These are phyloP conservation scores for Kwoniella mangroviensis DNA, from an alignment of 768 basidiomycete genomes.

Conservation along the genomic window DNA sequence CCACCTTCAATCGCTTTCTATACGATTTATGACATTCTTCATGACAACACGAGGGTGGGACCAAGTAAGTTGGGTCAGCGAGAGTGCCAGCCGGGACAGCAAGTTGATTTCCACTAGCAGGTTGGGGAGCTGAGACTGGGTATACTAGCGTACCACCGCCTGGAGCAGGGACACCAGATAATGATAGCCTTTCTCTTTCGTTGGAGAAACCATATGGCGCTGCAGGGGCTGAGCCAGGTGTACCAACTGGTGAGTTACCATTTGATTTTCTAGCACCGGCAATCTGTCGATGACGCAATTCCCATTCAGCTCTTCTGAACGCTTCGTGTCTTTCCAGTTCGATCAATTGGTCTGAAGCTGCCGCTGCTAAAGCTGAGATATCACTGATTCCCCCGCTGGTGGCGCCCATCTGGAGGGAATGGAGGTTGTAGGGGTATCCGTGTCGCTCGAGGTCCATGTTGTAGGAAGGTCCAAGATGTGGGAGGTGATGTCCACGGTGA, in stretches of 20 bases:
- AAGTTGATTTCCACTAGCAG: constrained; percentile 52
- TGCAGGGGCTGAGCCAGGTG: constrained; percentile 35
- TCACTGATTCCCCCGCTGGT: constrained; percentile 56
- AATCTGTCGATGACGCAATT: constrained; percentile 72
- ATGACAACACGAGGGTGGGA: constrained; percentile 60
- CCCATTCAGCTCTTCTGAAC: constrained; percentile 81
- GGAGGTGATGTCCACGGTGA: constrained; percentile 32
- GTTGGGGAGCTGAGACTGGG: constrained; percentile 55
- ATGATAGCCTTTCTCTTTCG: constrained; percentile 46
- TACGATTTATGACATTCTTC: constrained; percentile 62
- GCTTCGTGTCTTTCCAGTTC: constrained; percentile 87
- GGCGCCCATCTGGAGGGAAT: constrained; percentile 35
- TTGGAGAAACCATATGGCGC: constrained; percentile 48
- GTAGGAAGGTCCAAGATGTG: constrained; percentile 50
- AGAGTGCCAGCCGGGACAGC: constrained; percentile 58
- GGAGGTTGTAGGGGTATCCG: constrained; percentile 46
- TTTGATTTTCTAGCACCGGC: constrained; percentile 50
- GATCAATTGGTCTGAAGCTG: constrained; percentile 85
- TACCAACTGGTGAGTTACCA: constrained; percentile 47
- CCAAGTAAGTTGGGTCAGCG: constrained; percentile 58
- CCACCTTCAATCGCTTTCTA: constrained; percentile 59
- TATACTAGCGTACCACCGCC: constrained; percentile 53
- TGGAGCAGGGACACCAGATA: constrained; percentile 38
- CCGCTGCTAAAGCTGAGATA: constrained; percentile 61
- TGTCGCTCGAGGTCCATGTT: constrained; percentile 52